Conservation (phyloP, 257 asterid genomes). For the Forsythia viridissima region DNA sequence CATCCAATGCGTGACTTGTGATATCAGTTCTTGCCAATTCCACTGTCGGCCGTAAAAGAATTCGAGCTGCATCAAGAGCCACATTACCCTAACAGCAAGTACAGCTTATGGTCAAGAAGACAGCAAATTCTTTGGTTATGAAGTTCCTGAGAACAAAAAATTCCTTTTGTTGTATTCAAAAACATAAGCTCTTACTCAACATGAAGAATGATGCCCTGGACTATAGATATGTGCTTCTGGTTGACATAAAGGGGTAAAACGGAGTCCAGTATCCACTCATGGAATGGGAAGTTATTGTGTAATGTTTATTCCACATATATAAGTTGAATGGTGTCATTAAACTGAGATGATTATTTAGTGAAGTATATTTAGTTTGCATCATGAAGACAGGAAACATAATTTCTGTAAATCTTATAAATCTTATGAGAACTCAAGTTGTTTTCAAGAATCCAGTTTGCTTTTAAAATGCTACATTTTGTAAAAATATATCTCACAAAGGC, state of each 20-base stretch:
- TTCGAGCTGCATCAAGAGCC: conserved; percentile 92
- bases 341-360: not conserved
- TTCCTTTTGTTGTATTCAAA: not conserved
- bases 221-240: not conserved
- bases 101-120: conserved; percentile 12
- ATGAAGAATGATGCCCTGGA: not conserved
- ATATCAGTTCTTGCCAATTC: conserved; percentile 89
- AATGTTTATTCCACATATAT: conserved; percentile 1
- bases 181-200: conserved; percentile 1
- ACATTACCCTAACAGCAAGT: conserved; percentile 75
- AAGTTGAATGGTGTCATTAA: not conserved
- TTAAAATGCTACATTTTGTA: not conserved
- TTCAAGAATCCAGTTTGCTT: not conserved
- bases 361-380: not conserved
- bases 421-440: not conserved
- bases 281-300: not conserved
- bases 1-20: conserved; percentile 76
- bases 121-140: not conserved
- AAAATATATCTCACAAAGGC: not conserved
- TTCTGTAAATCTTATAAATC: not conserved
- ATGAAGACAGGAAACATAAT: not conserved
- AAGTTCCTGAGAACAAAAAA: conserved; percentile 3
- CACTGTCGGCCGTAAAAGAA: conserved; percentile 72
- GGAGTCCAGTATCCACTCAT: not conserved
- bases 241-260: conserved; percentile 7